phyloP scores from a whole-genome alignment of 345 rosid genomes.

The Eucalyptus polybractea region DNA sequence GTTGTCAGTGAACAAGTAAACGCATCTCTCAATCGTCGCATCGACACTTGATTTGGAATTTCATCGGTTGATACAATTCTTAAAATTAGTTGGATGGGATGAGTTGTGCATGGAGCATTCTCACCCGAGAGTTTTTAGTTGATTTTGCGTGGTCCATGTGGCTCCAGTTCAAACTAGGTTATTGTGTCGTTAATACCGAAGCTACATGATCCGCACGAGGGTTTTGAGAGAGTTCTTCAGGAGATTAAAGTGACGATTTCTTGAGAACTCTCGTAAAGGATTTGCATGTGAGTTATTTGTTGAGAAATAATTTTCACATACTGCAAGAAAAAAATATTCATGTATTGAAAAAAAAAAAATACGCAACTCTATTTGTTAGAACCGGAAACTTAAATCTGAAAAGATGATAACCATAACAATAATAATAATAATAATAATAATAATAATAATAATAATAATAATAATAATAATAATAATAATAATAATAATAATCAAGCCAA shows the following conservation, averaged over 20 bases:
- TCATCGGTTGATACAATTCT: no score
- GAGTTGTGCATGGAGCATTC: not conserved
- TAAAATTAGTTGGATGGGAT: not conserved
- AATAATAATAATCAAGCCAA: no score
- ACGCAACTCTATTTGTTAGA: no score
- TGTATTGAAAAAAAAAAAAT: no score
- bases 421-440: no score
- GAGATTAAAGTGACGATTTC: not conserved
- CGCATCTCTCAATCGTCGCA: not conserved
- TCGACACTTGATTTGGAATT: no score
- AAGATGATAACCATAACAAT: no score
- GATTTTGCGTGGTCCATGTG: not conserved
- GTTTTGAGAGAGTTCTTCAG: not conserved
- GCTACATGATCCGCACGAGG: not conserved
- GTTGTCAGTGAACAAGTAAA: not conserved
- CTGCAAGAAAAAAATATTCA: no score
- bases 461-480: no score
- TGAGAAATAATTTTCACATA: no score
- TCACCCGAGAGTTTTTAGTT: not conserved
- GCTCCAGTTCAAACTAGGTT: not conserved
- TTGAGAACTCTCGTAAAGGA: not conserved
- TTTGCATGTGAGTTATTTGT: not conserved
- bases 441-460: no score
- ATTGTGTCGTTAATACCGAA: not conserved
- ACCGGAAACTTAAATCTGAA: rapidly evolving